phyloP scores from a whole-genome alignment of 257 asterid genomes.

The Capsicum baccatum region DNA sequence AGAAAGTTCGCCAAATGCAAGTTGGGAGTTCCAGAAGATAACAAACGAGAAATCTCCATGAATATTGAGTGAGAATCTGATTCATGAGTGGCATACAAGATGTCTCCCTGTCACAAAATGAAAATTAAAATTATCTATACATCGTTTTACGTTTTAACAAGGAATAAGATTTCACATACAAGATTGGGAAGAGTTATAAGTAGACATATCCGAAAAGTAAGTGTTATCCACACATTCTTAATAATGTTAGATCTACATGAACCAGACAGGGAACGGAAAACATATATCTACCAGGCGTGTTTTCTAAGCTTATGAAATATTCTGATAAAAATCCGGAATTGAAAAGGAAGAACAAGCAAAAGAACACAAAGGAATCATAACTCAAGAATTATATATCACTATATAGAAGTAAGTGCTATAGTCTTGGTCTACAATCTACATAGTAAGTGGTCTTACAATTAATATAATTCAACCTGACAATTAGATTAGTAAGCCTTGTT shows the following conservation, averaged over 20 bases:
- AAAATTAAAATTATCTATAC: not conserved
- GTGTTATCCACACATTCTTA: not conserved
- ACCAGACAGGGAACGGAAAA: not conserved
- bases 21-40: constrained; percentile 59
- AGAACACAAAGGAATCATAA: not conserved
- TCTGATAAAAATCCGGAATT: not conserved
- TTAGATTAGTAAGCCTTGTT: not conserved
- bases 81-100: constrained; percentile 64
- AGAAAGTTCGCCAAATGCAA: constrained; percentile 92
- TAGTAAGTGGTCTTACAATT: constrained; percentile 2
- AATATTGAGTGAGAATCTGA: constrained; percentile 75
- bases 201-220: not conserved
- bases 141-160: not conserved
- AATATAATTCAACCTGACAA: not conserved
- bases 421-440: not conserved
- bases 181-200: not conserved
- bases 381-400: not conserved
- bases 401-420: not conserved
- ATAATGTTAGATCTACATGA: constrained; percentile 20
- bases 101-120: constrained; percentile 57
- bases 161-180: not conserved
- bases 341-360: constrained; percentile 14
- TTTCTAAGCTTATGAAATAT: not conserved
- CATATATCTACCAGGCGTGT: not conserved
- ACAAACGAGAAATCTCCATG: constrained; percentile 73